Base-by-base conservation (phyloP, 352 stramenopile genomes). In the Globisporangium nodosum region DNA sequence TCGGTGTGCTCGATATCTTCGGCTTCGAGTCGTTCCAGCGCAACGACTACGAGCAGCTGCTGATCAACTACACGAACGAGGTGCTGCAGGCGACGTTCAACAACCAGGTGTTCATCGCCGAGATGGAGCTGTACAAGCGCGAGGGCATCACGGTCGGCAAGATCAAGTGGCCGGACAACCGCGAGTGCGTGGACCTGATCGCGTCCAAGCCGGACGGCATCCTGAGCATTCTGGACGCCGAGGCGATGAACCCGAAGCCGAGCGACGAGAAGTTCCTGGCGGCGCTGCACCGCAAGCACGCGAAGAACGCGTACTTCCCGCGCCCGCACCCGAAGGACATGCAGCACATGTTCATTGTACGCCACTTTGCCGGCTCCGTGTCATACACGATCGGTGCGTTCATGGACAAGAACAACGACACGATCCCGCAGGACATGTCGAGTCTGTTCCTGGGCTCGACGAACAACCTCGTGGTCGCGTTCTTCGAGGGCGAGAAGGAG, bases 331-430 rank as follows among this genome's bases (percentile, higher is more conserved):
- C 80, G 43, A 96, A 96, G 65, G 85, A 96, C 60, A 95, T 91
- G 81, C 71, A 94, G 52, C 73, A 90, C 50, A 87, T 81, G 71
- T 97, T 97, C 55, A 95, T 93, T 37, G 83, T 97, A 61, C 72
- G 76, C 51, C 90, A 97, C 69, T 97, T 96, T 64, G 89, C 87
- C 35, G 84, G 84, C n/a, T 81, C 68, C 37, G 90, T 97, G 47
- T 83, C 79, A 65, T 97, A 97, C 75, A 92, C 87, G 56, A 81
- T 95, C 52, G 88, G 88, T 47, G 73, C 76, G 21, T 97, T 96
- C 61, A 93, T 96, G 37, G 84, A 96, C 76, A 96, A 96, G 69
- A 96, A 96, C 81, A 94, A 93, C 64, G 88, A 96, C 63, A 88
- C 77, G 21, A 92, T 96, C 60, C 87, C 87, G 42, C 63, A 70